These are phyloP conservation scores for Thelonectria olida DNA, from an alignment of 2,329 filamentous ascomycete species.

Conservation along the genomic window DNA sequence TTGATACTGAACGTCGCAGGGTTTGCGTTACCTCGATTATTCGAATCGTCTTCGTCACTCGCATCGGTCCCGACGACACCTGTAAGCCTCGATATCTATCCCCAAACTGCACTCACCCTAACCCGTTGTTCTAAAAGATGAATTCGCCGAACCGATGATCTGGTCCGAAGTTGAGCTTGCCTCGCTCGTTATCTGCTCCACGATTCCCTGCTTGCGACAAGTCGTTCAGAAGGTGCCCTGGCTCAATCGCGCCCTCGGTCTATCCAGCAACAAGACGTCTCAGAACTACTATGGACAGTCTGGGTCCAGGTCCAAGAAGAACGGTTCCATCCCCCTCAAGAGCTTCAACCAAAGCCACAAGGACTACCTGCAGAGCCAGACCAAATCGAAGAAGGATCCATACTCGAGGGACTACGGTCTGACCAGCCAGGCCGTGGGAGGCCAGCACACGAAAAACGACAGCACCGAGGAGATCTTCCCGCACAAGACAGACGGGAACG, in stretches of 20 bases:
- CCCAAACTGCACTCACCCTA: not conserved
- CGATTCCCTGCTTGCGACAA: conserved; percentile 43
- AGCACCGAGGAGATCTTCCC: conserved; percentile 35
- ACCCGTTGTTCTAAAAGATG: not conserved
- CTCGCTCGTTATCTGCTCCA: conserved; percentile 45
- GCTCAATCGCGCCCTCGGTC: conserved; percentile 41
- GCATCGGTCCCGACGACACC: conserved; percentile 36
- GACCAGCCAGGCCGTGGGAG: conserved; percentile 27
- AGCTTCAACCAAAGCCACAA: conserved; percentile 24
- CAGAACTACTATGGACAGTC: conserved; percentile 20
- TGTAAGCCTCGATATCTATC: conserved; percentile 26
- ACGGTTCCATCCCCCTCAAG: conserved; percentile 26
- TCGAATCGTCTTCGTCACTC: conserved; percentile 37
- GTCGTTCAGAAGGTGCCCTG: conserved; percentile 41
- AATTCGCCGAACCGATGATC: conserved; percentile 35
- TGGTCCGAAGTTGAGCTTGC: conserved; percentile 45
- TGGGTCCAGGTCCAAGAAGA: conserved; percentile 20
- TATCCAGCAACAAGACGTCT: conserved; percentile 33
- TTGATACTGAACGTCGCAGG: conserved; percentile 8
- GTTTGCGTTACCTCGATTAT: conserved; percentile 41
- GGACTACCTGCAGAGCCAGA: conserved; percentile 20
- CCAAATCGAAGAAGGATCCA: conserved; percentile 13
- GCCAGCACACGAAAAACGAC: conserved; percentile 30
- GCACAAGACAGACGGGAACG: conserved; percentile 28
- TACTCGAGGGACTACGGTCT: conserved; percentile 22